Base-by-base conservation (phyloP, 2,329 filamentous ascomycete genomes). In the Monosporascus sp. region DNA sequence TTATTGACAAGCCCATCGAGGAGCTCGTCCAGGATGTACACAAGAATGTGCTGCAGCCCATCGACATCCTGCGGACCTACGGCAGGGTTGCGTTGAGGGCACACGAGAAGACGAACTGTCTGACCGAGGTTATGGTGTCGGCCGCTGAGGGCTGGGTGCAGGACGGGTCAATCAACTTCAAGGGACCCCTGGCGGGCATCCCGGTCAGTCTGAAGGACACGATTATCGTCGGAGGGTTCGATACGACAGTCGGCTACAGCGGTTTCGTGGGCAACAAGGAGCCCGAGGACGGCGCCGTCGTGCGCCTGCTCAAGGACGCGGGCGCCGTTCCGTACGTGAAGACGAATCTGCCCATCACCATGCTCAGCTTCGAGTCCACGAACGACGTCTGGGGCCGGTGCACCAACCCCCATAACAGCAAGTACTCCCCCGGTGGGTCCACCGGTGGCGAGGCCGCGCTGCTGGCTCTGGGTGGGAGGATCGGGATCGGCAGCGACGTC, bases 261-360 rank as follows among this genome's bases (percentile, higher is more conserved):
- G 74, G 77, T 50, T 83, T 90, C 59, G 82, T 85, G 0, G 83
- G 83, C 49, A 89, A 92, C 63, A 86, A 86, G 15, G 74, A 78
- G 38, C 52, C 68, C 0, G 70, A 80, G 27, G 91, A 97, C 72
- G 90, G 91, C 0, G 75, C 83, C 2, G 82, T 90, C 64, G 86
- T 89, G 22, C 81, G 80, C 52, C 71, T 97, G 43, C 77, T 97
- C 50, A 96, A 96, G 66, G 88, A 94, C 66, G 90, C 90, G 2
- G 89, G 92, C 22, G 91, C 92, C 0, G 80, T 97, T 2, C 92
- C 92, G 0, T 96, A 96, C 67, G 90, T 92, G 58, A 97, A 97
- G 77, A 97, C 92, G 1, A 94, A 94, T 57, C 69, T 95, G 2
- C 93, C 92, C 5, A 88, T 93, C 53, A 96, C 91, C 0, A 79